Base-by-base conservation (phyloP, 257 asterid species). In the Solanum appendiculatum region DNA sequence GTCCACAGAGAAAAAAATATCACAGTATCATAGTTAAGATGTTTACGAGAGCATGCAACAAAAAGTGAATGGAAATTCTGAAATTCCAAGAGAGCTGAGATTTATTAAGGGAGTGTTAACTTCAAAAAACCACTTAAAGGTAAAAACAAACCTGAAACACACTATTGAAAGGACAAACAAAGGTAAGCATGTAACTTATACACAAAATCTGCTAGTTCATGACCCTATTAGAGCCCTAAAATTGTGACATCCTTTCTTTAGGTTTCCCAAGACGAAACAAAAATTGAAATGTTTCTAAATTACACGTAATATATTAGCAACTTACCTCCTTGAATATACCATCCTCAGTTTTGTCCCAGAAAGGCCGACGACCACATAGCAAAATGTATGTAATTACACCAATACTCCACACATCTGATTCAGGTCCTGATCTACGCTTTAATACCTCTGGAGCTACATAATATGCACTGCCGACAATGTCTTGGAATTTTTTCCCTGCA, bases 381-480 rank as follows among this genome's bases (percentile, higher is more conserved):
- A 97, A 92, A 91, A 97, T 97, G 90, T 97, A 97, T 34, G 99
- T 97, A 46, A 97, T 97, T 7, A 97, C 99, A 72, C 99, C 99
- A 68, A 97, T 97, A 90, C 99, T 97, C 99, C 99, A 97, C 10
- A 92, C 99, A 92, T 97, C 99, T n/a, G 99, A 97, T 91, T 96
- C 99, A 68, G 99, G 99, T 51, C 99, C 99, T 11, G 99, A 97
- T 89, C 92, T 93, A 51, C 99, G 98, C 89, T 93, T 95, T 91
- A 97, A 89, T 84, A 97, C 99, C 94, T 97, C 99, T 1, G 99
- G 99, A 87, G 99, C 99, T 39, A 97, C 99, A 90, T 97, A 97
- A 90, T 97, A 96, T 68, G 99, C 99, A 93, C 99, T 97, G 23
- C 99, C 99, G 88, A 97, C 99, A 83, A 97, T 97, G 89, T 97